phyloP scores from a whole-genome alignment of 2,329 filamentous ascomycete genomes.

The Dichotomopilus funicola region DNA sequence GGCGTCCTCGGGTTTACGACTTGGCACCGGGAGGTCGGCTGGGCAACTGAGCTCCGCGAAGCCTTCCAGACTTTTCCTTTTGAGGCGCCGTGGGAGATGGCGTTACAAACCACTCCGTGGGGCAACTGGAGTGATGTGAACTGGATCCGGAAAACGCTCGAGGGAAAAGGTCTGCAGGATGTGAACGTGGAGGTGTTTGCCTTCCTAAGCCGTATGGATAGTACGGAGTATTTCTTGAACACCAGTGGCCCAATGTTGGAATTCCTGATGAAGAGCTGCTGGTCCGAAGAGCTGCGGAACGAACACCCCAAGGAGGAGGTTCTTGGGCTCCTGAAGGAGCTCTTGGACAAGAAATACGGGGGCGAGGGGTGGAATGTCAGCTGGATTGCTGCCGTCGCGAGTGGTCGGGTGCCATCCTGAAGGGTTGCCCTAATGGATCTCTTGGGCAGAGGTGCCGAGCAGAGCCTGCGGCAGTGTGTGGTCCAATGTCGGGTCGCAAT shows the following conservation, averaged over 20 bases:
- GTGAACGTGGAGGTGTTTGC: constrained; percentile 31
- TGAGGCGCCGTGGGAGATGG: constrained; percentile 31
- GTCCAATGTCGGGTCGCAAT: no score
- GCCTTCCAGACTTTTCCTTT: constrained; percentile 38
- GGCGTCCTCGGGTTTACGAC: constrained; percentile 52
- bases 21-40: constrained; percentile 30
- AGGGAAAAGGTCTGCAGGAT: constrained; percentile 32
- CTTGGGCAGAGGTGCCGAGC: no score
- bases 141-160: constrained; percentile 34
- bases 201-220: constrained; percentile 28
- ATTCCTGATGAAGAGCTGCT: constrained; percentile 33
- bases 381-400: constrained; percentile 29
- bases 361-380: constrained; percentile 31
- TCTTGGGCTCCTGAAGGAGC: constrained; percentile 29
- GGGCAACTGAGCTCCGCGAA: constrained; percentile 32
- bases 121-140: constrained; percentile 35
- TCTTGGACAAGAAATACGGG: constrained; percentile 36
- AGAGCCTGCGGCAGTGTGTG: no score
- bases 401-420: constrained; percentile 15
- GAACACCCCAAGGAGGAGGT: constrained; percentile 35
- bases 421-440: no score
- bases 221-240: constrained; percentile 31
- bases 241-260: constrained; percentile 35
- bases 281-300: constrained; percentile 34
- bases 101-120: constrained; percentile 36